phyloP scores from a whole-genome alignment of 1,139 yeast genomes.

The Wickerhamiella pararugosa region DNA sequence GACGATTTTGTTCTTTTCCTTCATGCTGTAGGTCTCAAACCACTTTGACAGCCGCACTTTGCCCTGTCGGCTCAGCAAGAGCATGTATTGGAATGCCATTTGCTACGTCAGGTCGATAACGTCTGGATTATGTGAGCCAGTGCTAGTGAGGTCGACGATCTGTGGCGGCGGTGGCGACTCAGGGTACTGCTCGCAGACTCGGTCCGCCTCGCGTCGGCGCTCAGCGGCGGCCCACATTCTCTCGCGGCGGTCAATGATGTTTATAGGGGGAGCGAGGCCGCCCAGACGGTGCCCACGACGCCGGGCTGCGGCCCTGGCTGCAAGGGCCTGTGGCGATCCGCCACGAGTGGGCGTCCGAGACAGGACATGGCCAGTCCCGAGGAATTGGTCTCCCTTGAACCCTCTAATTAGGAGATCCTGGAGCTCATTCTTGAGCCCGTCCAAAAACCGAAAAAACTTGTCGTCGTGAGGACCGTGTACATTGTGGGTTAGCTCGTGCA shows the following conservation, averaged over 20 bases:
- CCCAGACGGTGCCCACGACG: constrained; percentile 6
- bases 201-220: constrained; percentile 14
- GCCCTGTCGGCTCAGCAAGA: constrained; percentile 85
- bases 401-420: constrained; percentile 38
- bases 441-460: constrained; percentile 50
- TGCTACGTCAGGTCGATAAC: constrained; percentile 5
- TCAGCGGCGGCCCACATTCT: constrained; percentile 13
- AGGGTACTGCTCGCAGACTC: constrained; percentile 6
- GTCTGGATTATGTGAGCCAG: background rate
- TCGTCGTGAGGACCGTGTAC: constrained; percentile 66
- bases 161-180: background rate
- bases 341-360: constrained; percentile 29
- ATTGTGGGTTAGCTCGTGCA: constrained; percentile 84
- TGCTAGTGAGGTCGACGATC: background rate
- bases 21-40: constrained; percentile 70
- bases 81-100: constrained; percentile 65
- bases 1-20: constrained; percentile 70
- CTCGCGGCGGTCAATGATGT: background rate
- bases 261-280: constrained; percentile 6
- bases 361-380: constrained; percentile 35
- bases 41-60: constrained; percentile 86
- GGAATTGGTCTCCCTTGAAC: constrained; percentile 28
- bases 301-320: background rate
- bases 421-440: constrained; percentile 43
- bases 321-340: background rate